Base-by-base conservation (phyloP, 108 stramenopile genomes). In the Skeletonema tropicum region DNA sequence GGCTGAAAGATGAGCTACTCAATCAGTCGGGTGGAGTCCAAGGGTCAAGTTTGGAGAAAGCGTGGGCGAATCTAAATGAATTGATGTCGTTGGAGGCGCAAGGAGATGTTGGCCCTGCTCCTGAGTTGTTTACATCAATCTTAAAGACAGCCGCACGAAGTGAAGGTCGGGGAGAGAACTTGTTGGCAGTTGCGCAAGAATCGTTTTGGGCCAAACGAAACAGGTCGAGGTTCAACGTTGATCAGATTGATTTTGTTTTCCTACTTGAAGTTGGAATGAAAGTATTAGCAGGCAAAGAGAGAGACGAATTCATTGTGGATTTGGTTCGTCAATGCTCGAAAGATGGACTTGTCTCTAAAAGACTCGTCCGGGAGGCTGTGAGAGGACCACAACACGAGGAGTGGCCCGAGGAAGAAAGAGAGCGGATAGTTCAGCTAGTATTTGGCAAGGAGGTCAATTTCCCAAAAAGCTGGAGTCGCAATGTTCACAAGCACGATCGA, bases 311-410 rank as follows among this genome's bases (percentile, higher is more conserved):
- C 49, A 36, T 90, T 12, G 48, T 57, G 5, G 64, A 77, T 23
- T 17, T 91, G 31, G 49, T 89, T 2, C 6, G 70, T 5, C 83
- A 87, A 45, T 91, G 90, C 66, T 80, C 84, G 42, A 82, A 88
- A 4, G 86, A 92, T 81, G 94, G 94, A 10, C 60, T 90, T 8
- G 45, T 94, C 4, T 86, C 91, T 48, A 64, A 66, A 15, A 66
- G 38, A 15, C 79, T 89, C 41, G 48, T 88, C 15, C 19, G 23
- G 52, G 52, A 55, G 52, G 21, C 21, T 55, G 52, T 55, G 52
- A 55, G 52, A 9, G 52, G 52, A 23, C 52, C 52, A 55, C 23
- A 61, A 73, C 0, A 57, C 6, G 76, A 71, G 30, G 90, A 85
- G 21, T 91, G 88, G 87, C 87, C 92, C 6, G 32, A 45, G 7